These are phyloP conservation scores for Solanum hybrid DNA, from an alignment of 305 asterid genomes.

Conservation along the genomic window DNA sequence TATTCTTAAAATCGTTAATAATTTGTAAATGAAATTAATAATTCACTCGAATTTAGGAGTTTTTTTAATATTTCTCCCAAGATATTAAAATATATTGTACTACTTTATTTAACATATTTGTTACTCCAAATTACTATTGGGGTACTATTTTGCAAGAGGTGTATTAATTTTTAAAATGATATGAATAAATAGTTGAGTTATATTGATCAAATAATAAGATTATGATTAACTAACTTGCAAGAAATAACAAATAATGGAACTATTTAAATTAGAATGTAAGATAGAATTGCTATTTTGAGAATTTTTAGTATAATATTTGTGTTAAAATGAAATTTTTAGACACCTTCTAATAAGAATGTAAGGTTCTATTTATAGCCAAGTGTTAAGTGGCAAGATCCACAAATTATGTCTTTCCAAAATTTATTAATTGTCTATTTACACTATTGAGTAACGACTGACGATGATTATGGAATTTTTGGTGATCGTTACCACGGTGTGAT, in stretches of 20 bases:
- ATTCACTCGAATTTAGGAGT: too few species aligned
- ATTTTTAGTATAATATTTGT: too few species aligned
- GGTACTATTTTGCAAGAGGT: neutral
- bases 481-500: accelerated
- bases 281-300: neutral
- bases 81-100: too few species aligned
- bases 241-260: neutral
- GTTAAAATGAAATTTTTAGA: neutral
- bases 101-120: neutral
- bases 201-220: too few species aligned
- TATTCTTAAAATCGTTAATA: neutral
- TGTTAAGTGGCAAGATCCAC: neutral
- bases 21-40: too few species aligned
- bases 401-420: neutral
- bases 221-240: neutral
- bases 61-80: too few species aligned
- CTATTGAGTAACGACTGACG: neutral
- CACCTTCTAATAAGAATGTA: neutral
- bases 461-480: too few species aligned
- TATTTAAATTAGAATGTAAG: neutral
- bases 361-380: neutral
- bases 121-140: neutral
- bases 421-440: neutral
- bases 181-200: neutral
- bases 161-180: too few species aligned